phyloP scores from a whole-genome alignment of 805 yeast genomes.

The Wickerhamiella hasegawae region DNA sequence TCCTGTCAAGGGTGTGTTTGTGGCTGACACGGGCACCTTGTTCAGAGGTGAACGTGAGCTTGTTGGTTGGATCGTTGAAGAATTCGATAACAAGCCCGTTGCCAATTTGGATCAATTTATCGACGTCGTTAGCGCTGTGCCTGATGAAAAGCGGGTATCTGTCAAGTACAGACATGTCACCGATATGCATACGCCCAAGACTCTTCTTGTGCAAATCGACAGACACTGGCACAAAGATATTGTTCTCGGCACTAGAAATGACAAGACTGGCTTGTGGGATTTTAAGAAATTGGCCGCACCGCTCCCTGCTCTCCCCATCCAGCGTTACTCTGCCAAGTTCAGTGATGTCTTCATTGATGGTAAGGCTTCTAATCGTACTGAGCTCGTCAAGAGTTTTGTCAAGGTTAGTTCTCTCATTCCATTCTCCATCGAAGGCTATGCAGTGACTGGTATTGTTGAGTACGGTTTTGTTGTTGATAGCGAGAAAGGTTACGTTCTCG shows the following conservation, averaged over 20 bases:
- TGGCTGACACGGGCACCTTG: slow-evolving; percentile 63
- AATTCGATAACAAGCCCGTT: slow-evolving; percentile 58
- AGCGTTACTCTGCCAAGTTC: slow-evolving; percentile 51
- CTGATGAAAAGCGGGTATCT: slow-evolving; percentile 59
- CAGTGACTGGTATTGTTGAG: slow-evolving; percentile 42
- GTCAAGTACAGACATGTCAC: slow-evolving; percentile 60
- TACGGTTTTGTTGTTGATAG: slow-evolving; percentile 77
- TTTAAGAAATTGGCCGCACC: slow-evolving; percentile 37
- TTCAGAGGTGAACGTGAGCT: slow-evolving; percentile 37
- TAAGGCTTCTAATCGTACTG: slow-evolving; percentile 32
- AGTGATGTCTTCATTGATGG: slow-evolving; percentile 23
- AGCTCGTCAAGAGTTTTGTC: slow-evolving; percentile 53
- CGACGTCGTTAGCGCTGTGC: slow-evolving; percentile 60
- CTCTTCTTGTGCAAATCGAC: slow-evolving; percentile 55
- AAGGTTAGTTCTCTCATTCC: slow-evolving; percentile 51
- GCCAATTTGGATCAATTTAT: slow-evolving; percentile 63
- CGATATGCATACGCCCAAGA: slow-evolving; percentile 60
- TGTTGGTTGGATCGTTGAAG: slow-evolving; percentile 68
- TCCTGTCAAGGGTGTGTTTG: slow-evolving; percentile 72
- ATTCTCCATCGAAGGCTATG: slow-evolving; percentile 59
- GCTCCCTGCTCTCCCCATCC: slow-evolving; percentile 33
- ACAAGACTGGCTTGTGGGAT: slow-evolving; percentile 43
- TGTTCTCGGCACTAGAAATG: slow-evolving; percentile 46
- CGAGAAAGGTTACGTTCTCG: slow-evolving; percentile 59
- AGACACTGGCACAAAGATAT: slow-evolving; percentile 74